Percentiles rank a stretch among this genome's conserved stretches.
phyloP scores from a whole-genome alignment of 2,329 filamentous ascomycete species.

The Rhinocladiella similis region DNA sequence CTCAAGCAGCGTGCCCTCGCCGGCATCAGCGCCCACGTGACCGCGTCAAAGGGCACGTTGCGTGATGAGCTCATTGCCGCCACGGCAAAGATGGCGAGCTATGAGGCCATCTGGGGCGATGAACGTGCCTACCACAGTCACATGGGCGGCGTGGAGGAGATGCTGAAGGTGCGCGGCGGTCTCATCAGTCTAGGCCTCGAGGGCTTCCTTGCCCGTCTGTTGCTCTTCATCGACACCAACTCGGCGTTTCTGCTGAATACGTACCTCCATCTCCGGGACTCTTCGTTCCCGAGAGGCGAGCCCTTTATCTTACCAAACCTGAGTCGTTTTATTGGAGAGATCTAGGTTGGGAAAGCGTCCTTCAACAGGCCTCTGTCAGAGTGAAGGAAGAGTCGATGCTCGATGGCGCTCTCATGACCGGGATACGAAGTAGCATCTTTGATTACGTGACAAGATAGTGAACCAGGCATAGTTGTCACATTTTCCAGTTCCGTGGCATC shows the following conservation, averaged over 20 bases:
- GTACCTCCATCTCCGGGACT: conserved; percentile 11
- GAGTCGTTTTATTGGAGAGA: conserved; percentile 17
- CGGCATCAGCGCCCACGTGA: conserved; percentile 3
- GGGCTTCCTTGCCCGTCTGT: conserved; percentile 48
- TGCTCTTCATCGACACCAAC: conserved; percentile 52
- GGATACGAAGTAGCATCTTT: too few species aligned
- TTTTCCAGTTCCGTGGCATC: too few species aligned
- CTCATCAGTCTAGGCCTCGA: conserved; percentile 44
- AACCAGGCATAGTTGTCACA: too few species aligned
- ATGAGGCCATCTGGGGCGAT: conserved; percentile 53
- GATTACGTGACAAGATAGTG: too few species aligned
- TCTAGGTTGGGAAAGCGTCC: not conserved
- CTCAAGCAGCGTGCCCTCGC: conserved; percentile 47
- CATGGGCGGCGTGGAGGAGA: conserved; percentile 47
- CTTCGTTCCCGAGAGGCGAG: conserved; percentile 12
- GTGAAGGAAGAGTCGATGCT: too few species aligned
- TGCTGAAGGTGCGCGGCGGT: conserved; percentile 49
- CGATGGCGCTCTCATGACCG: too few species aligned
- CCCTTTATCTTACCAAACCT: conserved; percentile 18
- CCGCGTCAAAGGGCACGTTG: not conserved
- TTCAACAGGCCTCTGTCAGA: too few species aligned
- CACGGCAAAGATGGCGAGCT: conserved; percentile 54
- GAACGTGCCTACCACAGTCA: conserved; percentile 46
- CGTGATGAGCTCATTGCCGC: conserved; percentile 47
- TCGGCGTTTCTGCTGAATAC: conserved; percentile 36